Base-by-base conservation (phyloP, 768 basidiomycete genomes). In the Paxillus rubicundulus region DNA sequence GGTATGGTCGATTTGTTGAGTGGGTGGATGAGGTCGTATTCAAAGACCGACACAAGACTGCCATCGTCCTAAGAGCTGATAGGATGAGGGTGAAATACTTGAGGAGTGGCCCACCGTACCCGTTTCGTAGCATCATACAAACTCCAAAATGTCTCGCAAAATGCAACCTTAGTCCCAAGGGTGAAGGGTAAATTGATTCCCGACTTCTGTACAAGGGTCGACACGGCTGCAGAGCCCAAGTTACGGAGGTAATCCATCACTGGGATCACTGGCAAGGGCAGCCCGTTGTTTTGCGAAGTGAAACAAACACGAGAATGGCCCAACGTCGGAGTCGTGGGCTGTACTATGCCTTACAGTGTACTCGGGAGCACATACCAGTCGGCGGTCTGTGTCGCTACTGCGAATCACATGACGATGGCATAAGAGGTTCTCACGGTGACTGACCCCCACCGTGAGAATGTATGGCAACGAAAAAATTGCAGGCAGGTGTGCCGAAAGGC, bases 161-260 rank as follows among this genome's bases (percentile, higher is more conserved):
- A 79, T 5, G 78, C 67, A 43, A 92, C 80, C 58, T 88, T 88
- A 27, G 77, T 64, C 33, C 93, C 94, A 5, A 97, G 79, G 4
- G 85, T 81, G 64, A 96, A 98, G 0, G 95, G 94, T 20, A 95
- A 77, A 58, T 87, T 88, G 13, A 98, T 78, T 21, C 94, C 94
- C 8, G 94, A 94, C 63, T 94, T 96, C 62, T 91, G 88, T 2
- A 98, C 90, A n/a, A 97, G 79, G 8, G 86, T 84, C 37, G 89
- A 93, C 40, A 90, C 93, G 7, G 93, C 93, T 41, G 84, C 89
- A 49, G 87, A 89, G 33, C 92, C 91, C 14, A 93, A 77, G 30
- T 76, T 90, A 59, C 89, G 79, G 52, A 93, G 72, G 63, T 91
- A 90, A 58, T 93, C 91, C 91, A 93, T 92, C 43, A 56, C 45